Conservation (phyloP, 768 basidiomycete species). For the Nidula microcarpa region DNA sequence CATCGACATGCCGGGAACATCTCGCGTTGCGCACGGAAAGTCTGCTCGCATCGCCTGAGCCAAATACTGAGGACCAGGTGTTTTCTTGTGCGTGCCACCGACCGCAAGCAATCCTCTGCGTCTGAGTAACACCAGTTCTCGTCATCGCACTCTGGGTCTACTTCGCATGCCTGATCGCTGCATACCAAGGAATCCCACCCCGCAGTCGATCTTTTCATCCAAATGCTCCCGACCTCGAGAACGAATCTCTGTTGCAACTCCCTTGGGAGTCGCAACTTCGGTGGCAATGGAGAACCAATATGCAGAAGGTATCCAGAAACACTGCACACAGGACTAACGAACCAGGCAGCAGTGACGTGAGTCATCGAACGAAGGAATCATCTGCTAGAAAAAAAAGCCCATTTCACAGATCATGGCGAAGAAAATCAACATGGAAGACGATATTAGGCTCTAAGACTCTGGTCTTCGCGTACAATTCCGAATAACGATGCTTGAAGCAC, state of each 20-base stretch:
- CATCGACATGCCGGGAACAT: slow-evolving; percentile 10
- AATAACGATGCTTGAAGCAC: slow-evolving; percentile 14
- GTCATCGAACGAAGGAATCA: slow-evolving; percentile 7
- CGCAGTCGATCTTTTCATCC: slow-evolving; percentile 8
- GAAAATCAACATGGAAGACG: not conserved
- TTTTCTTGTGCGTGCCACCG: slow-evolving; percentile 30
- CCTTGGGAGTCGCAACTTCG: slow-evolving; percentile 41
- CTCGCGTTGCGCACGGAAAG: slow-evolving; percentile 15
- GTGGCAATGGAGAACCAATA: slow-evolving; percentile 17
- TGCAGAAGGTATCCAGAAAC: slow-evolving; percentile 2
- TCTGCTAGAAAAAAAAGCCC: slow-evolving; percentile 6
- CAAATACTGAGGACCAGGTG: slow-evolving; percentile 8
- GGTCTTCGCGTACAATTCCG: slow-evolving; percentile 11
- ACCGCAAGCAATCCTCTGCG: slow-evolving; percentile 19
- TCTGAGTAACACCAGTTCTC: slow-evolving; percentile 15
- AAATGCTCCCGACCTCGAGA: slow-evolving; percentile 40
- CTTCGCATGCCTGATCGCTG: slow-evolving; percentile 4
- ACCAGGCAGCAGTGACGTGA: not conserved
- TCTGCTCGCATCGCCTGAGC: slow-evolving; percentile 28
- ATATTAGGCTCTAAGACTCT: not conserved
- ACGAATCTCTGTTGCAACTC: slow-evolving; percentile 54
- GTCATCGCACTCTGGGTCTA: slow-evolving; percentile 9
- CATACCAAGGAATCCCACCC: not conserved
- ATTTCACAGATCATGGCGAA: slow-evolving; percentile 2
- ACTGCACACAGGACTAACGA: not conserved